Evolutionary conservation across 108 stramenopile species (phyloP), one percentile per base, ranked within the genome.

Genomic region (Fistulifera pelliculosa): DNA sequence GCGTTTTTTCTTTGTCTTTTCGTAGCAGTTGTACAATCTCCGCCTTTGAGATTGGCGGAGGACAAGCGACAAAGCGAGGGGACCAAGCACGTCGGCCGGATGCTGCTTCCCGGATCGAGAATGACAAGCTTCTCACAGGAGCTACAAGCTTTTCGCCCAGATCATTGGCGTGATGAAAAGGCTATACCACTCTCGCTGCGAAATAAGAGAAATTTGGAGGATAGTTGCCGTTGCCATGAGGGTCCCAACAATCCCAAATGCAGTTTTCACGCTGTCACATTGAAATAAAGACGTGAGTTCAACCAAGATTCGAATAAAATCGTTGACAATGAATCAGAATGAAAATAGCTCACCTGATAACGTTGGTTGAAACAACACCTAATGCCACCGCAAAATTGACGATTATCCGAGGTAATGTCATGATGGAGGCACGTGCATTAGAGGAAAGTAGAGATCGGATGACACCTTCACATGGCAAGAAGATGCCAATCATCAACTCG

Each of bases 401-500:
- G 56, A 81, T 65, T 31, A 81, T 69, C 15, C 75, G 55, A 39
- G 74, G 75, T 15, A 81, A 27, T 38, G 75, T 76, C 80, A 76
- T 71, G 22, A 81, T 56, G 4, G 80, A 76, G 25, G 68, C 76
- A 26, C 74, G 58, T 12, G 69, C 63, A 22, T 71, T 65, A 23
- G 65, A 49, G 17, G 80, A 75, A 49, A 81, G 67, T 1, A 81
- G 50, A 3, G 80, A 76, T 40, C 80, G 72, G 45, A 81, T 74
- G 11, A 81, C 65, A 0, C 80, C 80, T 62, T 81, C 80, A 55
- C 80, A 81, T 35, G 80, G 80, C 69, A 58, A 70, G 63, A 70
- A 73, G 26, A 77, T 55, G 22, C 80, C 80, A 1, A 81, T 69
- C 2, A 76, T 42, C 40, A 81, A 60, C 41, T 81, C 80, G 52